Evolutionary conservation across 2,329 filamentous ascomycete species (phyloP), one percentile per base, ranked within the genome.

Genomic region (Sporothrix sp.): DNA sequence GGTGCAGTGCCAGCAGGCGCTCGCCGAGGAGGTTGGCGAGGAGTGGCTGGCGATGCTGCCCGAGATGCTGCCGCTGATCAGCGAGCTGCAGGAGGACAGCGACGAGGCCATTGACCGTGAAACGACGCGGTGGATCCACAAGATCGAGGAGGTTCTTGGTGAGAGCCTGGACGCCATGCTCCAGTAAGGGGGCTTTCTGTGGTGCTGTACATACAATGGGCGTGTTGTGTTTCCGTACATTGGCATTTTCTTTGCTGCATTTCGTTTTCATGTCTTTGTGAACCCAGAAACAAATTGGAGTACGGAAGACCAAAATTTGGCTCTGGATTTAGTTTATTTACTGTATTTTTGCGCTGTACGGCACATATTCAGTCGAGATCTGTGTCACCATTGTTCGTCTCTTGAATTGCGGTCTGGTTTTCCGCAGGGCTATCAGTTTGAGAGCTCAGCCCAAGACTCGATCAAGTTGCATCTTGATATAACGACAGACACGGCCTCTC

Each of bases 61-160:
- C 0, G 93, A 98, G 75, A 97, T 96, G 85, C 70, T 98, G 64
- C 91, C 94, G 18, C 87, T 91, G 57, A 95, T 99, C 60, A 94
- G 87, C 61, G 93, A 98, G 71, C 67, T 95, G 61, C 85, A 95
- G 69, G 93, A 98, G 63, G 93, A 98, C 64, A 93, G 97, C 58
- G 90, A 97, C 62, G 93, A 97, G 69, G 75, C 77, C 25, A 91
- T 98, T 21, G 93, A 98, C 71, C 74, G 81, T 62, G 90, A 95
- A 71, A 91, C 89, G 33, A 79, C 90, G 63, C 75, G 81, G 61
- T 96, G 93, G 91, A 93, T 97, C 59, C 78, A 84, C 63, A 82
- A 82, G 68, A 94, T 98, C 63, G 91, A 97, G 68, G 82, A 79
- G 42, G 84, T 94, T 27, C 69, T 97, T 48, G 93, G 93, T 5